Evolutionary conservation across 352 stramenopile genomes (phyloP), one percentile per base, ranked within the genome.

Genomic region (Pythium periplocum): DNA sequence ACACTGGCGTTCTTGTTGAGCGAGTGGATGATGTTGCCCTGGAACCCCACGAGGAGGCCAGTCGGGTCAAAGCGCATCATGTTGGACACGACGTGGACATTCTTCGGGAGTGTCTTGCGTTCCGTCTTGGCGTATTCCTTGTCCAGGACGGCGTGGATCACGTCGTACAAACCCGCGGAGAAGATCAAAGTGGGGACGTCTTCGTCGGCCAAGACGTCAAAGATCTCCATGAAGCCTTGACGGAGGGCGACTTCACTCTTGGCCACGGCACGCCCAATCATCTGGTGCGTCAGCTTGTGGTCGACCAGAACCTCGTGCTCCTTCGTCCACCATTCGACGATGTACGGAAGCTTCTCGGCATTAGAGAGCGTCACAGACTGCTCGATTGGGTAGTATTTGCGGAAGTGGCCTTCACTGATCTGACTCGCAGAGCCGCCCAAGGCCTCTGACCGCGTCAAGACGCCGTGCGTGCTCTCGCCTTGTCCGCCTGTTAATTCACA

Each of bases 51-150:
- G 44, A 80, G 45, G 30, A 60, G 60, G 4, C 70, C 79, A 12
- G 54, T 51, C 11, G 71, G 62, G 34, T 90, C 69, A 51, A 90
- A 93, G 10, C 44, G 47, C 79, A 93, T 93, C 61, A 93, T 83
- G 62, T 93, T 93, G 54, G 79, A 88, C 32, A 93, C 59, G 4
- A 93, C 78, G 59, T 93, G 83, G 26, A 93, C 65, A 51, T 93
- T 93, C 17, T 55, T 58, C 2, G 71, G 71, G 2, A 68, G 57
- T 3, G 35, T 68, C 9, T 69, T 58, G 4, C 37, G 46, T 32
- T 45, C 7, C 6, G 63, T 71, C 48, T 68, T 70, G 6, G 70
- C 73, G 51, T 75, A 90, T 45, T 85, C 74, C 40, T 86, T 85
- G 45, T 78, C 46, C 34, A 93, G 67, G 26, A 78, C 73, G 0